phyloP scores from a whole-genome alignment of 805 yeast genomes.

The Candida nonsorbophila region DNA sequence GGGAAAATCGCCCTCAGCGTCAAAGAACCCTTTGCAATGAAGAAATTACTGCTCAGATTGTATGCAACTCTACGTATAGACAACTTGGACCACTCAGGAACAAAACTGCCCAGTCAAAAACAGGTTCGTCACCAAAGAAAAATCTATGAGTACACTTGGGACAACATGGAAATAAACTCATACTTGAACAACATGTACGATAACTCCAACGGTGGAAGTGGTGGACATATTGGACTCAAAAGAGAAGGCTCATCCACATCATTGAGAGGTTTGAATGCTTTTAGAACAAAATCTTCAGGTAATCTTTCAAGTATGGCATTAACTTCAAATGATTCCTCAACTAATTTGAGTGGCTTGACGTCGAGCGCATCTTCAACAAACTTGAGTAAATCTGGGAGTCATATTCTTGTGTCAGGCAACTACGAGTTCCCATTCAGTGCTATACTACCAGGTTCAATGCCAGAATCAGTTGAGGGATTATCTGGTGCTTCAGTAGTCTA shows the following conservation, averaged over 20 bases:
- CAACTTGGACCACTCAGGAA: slow-evolving; percentile 53
- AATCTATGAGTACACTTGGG: slow-evolving; percentile 78
- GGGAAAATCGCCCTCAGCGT: slow-evolving; percentile 78
- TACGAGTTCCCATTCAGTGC: slow-evolving; percentile 89
- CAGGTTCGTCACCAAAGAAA: slow-evolving; percentile 53
- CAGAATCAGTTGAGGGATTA: slow-evolving; percentile 87
- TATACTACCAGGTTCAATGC: slow-evolving; percentile 74
- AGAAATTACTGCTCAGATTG: slow-evolving; percentile 57
- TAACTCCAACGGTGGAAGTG: slow-evolving; percentile 11
- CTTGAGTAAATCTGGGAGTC: slow-evolving; percentile 17
- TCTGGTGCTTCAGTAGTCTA: slow-evolving; percentile 74
- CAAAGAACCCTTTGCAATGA: slow-evolving; percentile 67
- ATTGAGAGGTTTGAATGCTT: slow-evolving; percentile 29
- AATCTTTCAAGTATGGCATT: slow-evolving; percentile 12
- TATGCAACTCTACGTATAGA: slow-evolving; percentile 62
- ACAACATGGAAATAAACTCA: slow-evolving; percentile 51
- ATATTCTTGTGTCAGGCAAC: slow-evolving; percentile 62
- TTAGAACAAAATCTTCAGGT: slow-evolving; percentile 31
- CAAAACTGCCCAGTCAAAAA: slow-evolving; percentile 41
- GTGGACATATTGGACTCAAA: slow-evolving; percentile 24
- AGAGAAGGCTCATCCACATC: slow-evolving; percentile 41
- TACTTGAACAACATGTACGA: slow-evolving; percentile 27
- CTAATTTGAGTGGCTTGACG: slow-evolving; percentile 7
- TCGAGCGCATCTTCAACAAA: slow-evolving; percentile 4
- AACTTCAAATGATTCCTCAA: slow-evolving; percentile 5